Percentiles rank a stretch among this genome's conserved stretches.
Evolutionary conservation across 306 rosid genomes (phyloP).

Genomic region (Echinosophora koreensis): DNA sequence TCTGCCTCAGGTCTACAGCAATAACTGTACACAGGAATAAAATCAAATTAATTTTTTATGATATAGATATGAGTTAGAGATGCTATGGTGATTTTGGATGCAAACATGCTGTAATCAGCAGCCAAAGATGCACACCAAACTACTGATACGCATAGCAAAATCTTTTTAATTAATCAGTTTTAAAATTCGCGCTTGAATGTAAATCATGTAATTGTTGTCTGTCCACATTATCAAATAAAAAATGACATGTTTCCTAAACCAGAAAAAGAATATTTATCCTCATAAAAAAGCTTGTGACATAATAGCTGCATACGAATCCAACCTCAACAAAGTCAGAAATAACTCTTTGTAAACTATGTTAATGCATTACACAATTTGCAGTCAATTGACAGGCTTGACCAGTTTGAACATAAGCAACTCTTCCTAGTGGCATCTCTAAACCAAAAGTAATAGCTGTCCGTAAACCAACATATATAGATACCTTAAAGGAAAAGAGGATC

Average conservation of each 20-base stretch:
- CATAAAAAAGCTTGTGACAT: conserved; percentile 1
- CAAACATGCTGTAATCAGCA: conserved; percentile 11
- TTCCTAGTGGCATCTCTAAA: conserved; percentile 25
- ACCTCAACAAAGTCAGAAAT: neutral
- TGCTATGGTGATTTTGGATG: conserved; percentile 22
- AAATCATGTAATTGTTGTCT: conserved; percentile 10
- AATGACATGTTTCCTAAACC: conserved; percentile 3
- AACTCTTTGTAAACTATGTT: neutral
- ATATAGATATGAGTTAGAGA: conserved; percentile 18
- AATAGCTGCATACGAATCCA: conserved; percentile 16
- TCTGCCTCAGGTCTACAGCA: conserved; percentile 87
- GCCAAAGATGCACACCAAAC: conserved; percentile 28
- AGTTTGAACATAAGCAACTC: neutral
- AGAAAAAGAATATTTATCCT: neutral
- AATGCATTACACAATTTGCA: conserved; percentile 7
- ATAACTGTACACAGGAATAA: conserved; percentile 64
- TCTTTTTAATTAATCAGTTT: neutral
- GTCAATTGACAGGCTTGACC: conserved; percentile 13
- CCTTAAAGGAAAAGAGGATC: conserved; percentile 7
- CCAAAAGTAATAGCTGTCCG: neutral
- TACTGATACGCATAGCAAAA: conserved; percentile 25
- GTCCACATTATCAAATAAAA: neutral
- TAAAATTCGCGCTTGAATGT: conserved; percentile 19
- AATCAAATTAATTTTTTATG: conserved; percentile 38
- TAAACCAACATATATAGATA: conserved; percentile 5